phyloP scores from a whole-genome alignment of 139 green algal genomes.

The Chlorella sorokiniana region DNA sequence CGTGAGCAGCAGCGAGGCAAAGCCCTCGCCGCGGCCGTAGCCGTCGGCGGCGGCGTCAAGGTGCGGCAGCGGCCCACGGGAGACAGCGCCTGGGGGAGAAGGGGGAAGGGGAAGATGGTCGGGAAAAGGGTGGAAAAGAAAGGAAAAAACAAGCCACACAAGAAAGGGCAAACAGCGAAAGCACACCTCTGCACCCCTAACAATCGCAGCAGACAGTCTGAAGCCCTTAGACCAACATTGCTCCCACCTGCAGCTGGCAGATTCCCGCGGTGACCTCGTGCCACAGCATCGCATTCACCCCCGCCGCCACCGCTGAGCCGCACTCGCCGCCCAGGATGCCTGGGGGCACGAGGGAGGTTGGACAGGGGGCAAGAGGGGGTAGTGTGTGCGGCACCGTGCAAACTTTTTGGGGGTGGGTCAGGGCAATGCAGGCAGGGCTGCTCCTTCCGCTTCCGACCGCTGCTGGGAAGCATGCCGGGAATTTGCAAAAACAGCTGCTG shows the following conservation, averaged over 20 bases:
- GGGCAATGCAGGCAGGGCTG: too few species aligned
- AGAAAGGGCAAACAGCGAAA: neutral
- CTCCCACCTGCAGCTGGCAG: slow-evolving; percentile 29
- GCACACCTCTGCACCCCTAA: neutral
- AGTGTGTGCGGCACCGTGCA: too few species aligned
- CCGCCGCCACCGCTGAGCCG: slow-evolving; percentile 16
- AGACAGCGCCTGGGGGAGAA: slow-evolving; percentile 21
- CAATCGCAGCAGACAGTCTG: neutral
- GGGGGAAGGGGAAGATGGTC: slow-evolving; percentile 42
- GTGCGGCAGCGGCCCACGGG: slow-evolving; percentile 88
- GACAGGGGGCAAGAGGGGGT: neutral
- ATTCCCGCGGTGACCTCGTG: slow-evolving; percentile 37
- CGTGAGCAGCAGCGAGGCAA: neutral
- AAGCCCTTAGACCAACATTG: too few species aligned
- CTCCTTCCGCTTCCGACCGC: too few species aligned
- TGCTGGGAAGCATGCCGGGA: too few species aligned
- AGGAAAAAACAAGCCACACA: slow-evolving; percentile 62
- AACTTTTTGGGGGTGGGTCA: too few species aligned
- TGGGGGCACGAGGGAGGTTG: neutral
- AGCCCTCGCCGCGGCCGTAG: slow-evolving; percentile 76
- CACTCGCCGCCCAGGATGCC: slow-evolving; percentile 31
- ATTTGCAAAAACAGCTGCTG: too few species aligned
- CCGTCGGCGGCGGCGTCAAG: slow-evolving; percentile 81
- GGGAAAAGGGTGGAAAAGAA: slow-evolving; percentile 74
- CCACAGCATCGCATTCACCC: slow-evolving; percentile 49